Evolutionary conservation across 495 filamentous ascomycete genomes (phyloP), one percentile per base, ranked within the genome.

Genomic region (Friedmanniomyces simplex): DNA sequence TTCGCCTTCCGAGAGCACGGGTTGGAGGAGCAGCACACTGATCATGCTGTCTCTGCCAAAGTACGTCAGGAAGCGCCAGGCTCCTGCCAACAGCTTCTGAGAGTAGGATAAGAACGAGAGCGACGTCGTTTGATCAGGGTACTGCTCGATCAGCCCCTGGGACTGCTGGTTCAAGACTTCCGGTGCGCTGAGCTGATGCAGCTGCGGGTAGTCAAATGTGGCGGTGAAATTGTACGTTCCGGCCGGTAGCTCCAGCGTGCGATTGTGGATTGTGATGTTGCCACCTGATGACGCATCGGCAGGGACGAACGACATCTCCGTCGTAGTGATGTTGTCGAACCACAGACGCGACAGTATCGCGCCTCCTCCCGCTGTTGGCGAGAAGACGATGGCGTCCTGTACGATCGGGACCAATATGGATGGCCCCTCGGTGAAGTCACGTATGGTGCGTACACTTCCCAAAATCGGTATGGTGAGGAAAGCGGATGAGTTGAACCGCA

Each of bases 51-150:
- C 82, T 4, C 82, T 76, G 1, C 82, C 82, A 67, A 84, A 85
- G 57, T 85, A 85, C 0, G 81, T 85, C 52, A 85, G 63, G 56
- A 83, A 85, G 13, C 81, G 70, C 82, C 82, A 85, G n/a, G 79
- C 78, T 16, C 82, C 82, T 11, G 82, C 82, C 1, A 82, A 69
- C 7, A 85, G 66, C 52, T 85, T 85, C 18, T 75, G 72, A 0
- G 71, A 79, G 64, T 82, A 85, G 3, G 82, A 84, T 22, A 85
- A 60, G 64, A 85, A 84, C 0, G 82, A 75, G 4, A 84, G 73
- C 0, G 82, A 79, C 3, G 68, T 70, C 1, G 75, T 72, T 54
- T 80, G 72, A 37, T 69, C 73, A 0, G 73, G 68, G 49, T 73
- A 60, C 49, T 76, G 66, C 0, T 63, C 54, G 22, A 78, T 77